Base-by-base conservation (phyloP, 2,329 filamentous ascomycete genomes). In the Ophiocordyceps robertsii region DNA sequence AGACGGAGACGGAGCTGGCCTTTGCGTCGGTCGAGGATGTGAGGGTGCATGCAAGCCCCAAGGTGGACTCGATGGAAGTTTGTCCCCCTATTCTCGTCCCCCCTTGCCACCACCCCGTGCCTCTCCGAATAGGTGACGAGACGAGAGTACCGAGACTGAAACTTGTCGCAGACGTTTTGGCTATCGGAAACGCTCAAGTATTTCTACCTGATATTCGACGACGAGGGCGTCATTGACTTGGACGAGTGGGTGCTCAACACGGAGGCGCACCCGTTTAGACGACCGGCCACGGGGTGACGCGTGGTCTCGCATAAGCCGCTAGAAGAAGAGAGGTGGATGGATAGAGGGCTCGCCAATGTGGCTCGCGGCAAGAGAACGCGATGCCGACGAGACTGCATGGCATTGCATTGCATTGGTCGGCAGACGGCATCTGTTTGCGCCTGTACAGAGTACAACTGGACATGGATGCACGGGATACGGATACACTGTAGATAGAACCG, bases 101-200 rank as follows among this genome's bases (percentile, higher is more conserved):
- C 12, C 11, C 12, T 6, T 32, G 8, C 31, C 31, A 13, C 12
- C 3, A 11, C 31, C n/a, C n/a, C n/a, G n/a, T n/a, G n/a, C n/a
- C n/a, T n/a, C n/a, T n/a, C n/a, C 29, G 29, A 14, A 3, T 31
- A 3, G 29, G 29, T 11, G 10, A 5, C 29, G 29, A 10, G 29
- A 14, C 29, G 29, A 3, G 10, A 8, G 4, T 16, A n/a, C 32
- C 16, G 12, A 35, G 8, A 16, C 13, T 8, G 32, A n/a, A 35
- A n/a, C 10, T n/a, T n/a, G 6, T 17, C 17, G 17, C 39, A 69
- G 66, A 72, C 69, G 42, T 86, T 85, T 55, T 88, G 83, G 80
- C 66, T 84, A 51, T 78, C 78, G 3, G 82, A 88, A 66, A 88
- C 82, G 35, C 60, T 85, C 49, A 89, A 87, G 61, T 87, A 87